A percentile compares a stretch with the other conserved stretches of the same genome.
These are phyloP conservation scores for Ammopiptanthus mongolicus DNA, from an alignment of 306 rosid species.

Conservation along the genomic window DNA sequence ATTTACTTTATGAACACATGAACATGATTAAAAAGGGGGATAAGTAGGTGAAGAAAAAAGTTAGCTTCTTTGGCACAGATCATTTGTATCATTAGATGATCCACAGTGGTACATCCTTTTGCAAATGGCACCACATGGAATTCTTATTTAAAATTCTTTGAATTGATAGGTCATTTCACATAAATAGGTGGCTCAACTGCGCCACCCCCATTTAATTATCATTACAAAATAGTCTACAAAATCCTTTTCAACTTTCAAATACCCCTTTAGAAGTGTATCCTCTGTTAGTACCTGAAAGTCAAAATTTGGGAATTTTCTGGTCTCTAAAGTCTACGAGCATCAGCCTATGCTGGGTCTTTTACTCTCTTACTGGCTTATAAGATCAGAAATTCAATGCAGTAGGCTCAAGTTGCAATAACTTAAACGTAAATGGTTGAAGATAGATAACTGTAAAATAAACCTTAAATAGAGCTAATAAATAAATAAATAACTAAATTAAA, in stretches of 20 bases:
- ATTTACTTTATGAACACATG: not conserved
- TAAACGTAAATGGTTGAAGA: not conserved
- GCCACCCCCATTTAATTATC: constrained; percentile 24
- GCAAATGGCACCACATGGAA: constrained; percentile 22
- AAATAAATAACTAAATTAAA: not conserved
- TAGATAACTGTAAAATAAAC: not conserved
- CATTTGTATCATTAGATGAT: constrained; percentile 20
- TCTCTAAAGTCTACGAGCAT: not conserved
- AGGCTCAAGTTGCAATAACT: not conserved
- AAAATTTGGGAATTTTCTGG: constrained; percentile 10
- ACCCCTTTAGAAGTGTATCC: not conserved
- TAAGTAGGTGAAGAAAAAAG: not conserved
- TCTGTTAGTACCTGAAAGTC: constrained; percentile 12
- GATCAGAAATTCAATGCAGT: not conserved
- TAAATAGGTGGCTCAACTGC: not conserved
- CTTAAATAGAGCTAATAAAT: not conserved
- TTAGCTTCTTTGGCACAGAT: constrained; percentile 11
- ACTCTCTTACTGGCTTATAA: not conserved
- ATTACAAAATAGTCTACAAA: not conserved
- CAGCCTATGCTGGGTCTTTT: not conserved
- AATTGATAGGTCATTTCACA: not conserved
- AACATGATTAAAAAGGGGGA: not conserved
- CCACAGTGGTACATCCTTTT: not conserved
- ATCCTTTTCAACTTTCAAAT: not conserved
- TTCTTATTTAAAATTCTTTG: constrained; percentile 9